Conservation (phyloP, 2,329 filamentous ascomycete species). For the Xylariaceae sp. region DNA sequence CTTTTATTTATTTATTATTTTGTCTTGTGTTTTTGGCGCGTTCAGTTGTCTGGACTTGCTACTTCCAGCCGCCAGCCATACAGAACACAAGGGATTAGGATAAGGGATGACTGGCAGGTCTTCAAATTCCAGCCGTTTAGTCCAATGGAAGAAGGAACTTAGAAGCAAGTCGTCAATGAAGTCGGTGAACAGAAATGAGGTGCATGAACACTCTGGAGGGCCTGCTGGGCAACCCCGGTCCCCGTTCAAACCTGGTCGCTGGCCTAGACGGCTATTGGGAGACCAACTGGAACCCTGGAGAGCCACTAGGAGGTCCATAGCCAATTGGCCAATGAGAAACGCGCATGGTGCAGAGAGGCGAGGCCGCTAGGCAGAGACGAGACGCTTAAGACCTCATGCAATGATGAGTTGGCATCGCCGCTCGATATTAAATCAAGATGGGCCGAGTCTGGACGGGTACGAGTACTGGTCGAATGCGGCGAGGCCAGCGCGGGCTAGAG, state of each 20-base stretch:
- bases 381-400: constrained; percentile 65
- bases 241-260: constrained; percentile 33
- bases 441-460: constrained; percentile 44
- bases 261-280: constrained; percentile 39
- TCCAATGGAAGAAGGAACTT: not conserved
- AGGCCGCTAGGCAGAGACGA: constrained; percentile 51
- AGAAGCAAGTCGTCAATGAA: constrained; percentile 24
- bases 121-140: constrained; percentile 6
- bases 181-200: constrained; percentile 53
- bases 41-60: constrained; percentile 5
- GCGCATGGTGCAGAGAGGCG: constrained; percentile 39
- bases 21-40: constrained; percentile 10
- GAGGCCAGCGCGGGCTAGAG: constrained; percentile 28
- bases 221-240: constrained; percentile 37
- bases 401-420: constrained; percentile 78
- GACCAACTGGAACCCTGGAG: constrained; percentile 26
- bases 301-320: constrained; percentile 38
- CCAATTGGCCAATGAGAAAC: constrained; percentile 37
- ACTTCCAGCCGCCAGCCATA: constrained; percentile 8
- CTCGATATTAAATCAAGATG: constrained; percentile 62
- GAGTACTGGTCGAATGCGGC: constrained; percentile 36
- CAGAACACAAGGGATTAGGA: constrained; percentile 6
- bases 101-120: constrained; percentile 20
- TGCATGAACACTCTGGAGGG: constrained; percentile 52
- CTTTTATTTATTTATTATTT: constrained; percentile 14